Base-by-base conservation (phyloP, 805 yeast genomes). In the Komagataella pseudopastoris region DNA sequence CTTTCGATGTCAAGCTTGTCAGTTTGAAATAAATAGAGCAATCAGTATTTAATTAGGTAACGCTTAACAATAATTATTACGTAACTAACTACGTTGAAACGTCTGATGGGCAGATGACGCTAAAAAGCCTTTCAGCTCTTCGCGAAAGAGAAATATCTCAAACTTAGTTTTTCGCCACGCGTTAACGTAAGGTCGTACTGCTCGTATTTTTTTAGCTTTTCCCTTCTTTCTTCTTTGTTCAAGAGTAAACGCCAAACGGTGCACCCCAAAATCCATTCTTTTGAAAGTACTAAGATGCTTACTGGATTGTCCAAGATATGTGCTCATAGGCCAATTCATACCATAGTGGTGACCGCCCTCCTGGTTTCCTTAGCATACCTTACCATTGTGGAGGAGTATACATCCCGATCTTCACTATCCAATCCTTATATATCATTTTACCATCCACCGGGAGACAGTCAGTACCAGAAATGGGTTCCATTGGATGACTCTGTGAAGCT, bases 1-100 rank as follows among this genome's bases (percentile, higher is more conserved):
- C 95, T 51, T 93, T 93, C 65, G 99, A 91, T 68, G 96, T 90
- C 65, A 91, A 91, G 75, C 79, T 91, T 63, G 89, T 91, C 57
- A 79, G 88, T 58, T 78, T 91, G 69, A 90, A 90, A 80, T 91
- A 82, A 65, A 47, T 45, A 23, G 39, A 30, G 10, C 39, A 30
- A 14, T 30, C 20, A 20, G 20, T 30, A 30, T 30, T 30, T 30
- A 30, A 30, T 30, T 30, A 30, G 39, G 39, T 30, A 10, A 30
- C n/a, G 39, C 39, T 30, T 10, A 30, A 30, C 14, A 30, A 30
- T 1, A 30, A 30, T 8, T 30, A 30, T 30, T 30, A 30, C 14
- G 39, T 30, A 30, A 30, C 39, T 30, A 30, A 30, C 39, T 20
- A 20, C 20, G 20, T 20, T 20, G 20, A 20, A 20, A 20, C 20